Percentiles rank a stretch among this genome's conserved stretches.
Evolutionary conservation across 345 rosid genomes (phyloP).

Genomic region (Populus euphratica): DNA sequence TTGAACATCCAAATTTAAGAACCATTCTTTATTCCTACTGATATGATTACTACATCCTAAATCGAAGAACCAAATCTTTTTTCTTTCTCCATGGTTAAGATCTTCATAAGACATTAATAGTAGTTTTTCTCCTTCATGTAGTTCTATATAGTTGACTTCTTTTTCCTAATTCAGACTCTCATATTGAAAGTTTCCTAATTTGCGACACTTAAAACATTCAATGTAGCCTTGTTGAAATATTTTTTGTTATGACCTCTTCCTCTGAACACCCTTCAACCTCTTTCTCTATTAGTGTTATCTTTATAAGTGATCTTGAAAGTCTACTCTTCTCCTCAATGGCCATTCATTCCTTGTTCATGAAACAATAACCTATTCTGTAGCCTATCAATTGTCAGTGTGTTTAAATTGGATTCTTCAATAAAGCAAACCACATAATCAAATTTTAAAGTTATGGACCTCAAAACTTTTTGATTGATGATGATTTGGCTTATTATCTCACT

Average conservation of each 20-base stretch:
- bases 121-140: neutral
- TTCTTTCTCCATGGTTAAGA: neutral
- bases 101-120: neutral
- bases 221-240: neutral
- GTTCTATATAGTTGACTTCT: no score
- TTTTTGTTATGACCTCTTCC: neutral
- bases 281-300: neutral
- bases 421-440: neutral
- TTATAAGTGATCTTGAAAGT: neutral
- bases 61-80: neutral
- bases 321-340: neutral
- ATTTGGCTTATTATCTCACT: neutral
- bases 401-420: neutral
- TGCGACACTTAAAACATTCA: neutral
- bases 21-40: neutral
- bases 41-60: neutral
- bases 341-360: neutral
- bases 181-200: no score
- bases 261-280: no score
- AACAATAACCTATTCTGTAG: neutral
- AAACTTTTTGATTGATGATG: neutral
- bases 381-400: neutral
- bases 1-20: neutral
- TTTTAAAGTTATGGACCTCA: neutral
- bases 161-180: no score